Conservation (phyloP, 164 flowering plant genomes). For the Umbellularia californica region DNA sequence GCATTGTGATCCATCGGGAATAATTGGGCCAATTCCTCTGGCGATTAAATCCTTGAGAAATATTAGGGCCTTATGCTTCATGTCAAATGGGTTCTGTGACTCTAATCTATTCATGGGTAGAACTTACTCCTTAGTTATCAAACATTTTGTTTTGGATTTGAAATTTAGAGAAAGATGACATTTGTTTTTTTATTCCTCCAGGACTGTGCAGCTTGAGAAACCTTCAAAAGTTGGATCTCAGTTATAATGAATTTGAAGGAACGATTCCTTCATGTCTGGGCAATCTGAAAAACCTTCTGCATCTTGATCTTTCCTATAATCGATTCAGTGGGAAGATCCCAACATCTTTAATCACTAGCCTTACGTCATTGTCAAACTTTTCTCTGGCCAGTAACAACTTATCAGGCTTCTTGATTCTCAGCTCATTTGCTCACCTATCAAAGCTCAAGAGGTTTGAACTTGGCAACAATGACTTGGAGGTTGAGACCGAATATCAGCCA, state of each 20-base stretch:
- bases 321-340: slow-evolving; percentile 1
- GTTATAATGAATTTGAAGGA: slow-evolving; percentile 1
- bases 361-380: neutral
- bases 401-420: neutral
- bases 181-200: neutral
- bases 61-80: no score
- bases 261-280: slow-evolving; percentile 5
- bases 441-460: neutral
- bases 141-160: no score
- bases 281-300: slow-evolving; percentile 3
- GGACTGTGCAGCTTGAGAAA: slow-evolving; percentile 5
- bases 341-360: neutral
- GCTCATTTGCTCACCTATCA: slow-evolving; percentile 4
- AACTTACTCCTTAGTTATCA: no score
- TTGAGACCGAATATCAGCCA: slow-evolving; percentile 1
- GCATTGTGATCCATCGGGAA: no score
- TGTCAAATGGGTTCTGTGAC: no score
- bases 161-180: no score
- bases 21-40: no score
- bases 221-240: slow-evolving; percentile 6
- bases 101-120: no score
- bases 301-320: slow-evolving; percentile 6
- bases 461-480: neutral
- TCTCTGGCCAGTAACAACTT: neutral
- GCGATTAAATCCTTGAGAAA: no score